Conservation (phyloP, 1,284 basidiomycete genomes). For the Moniliophthora roreri region DNA sequence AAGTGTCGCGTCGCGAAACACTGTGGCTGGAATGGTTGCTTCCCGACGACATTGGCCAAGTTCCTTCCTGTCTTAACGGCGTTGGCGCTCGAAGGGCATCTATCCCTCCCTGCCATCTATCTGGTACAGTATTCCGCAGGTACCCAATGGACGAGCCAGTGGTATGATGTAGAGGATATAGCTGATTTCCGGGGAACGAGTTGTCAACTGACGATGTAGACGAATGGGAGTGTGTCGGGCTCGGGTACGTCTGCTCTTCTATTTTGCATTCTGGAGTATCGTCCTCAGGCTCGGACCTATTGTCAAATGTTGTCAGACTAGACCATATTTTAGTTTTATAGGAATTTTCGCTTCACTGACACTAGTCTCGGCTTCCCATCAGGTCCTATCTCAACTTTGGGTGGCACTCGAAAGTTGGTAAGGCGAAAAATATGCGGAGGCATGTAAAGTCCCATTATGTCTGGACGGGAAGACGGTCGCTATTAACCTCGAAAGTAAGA, state of each 20-base stretch:
- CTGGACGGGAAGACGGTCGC: conserved; percentile 58
- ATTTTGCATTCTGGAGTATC: conserved; percentile 42
- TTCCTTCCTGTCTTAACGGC: conserved; percentile 10
- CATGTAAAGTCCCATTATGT: conserved; percentile 67
- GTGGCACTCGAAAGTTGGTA: conserved; percentile 73
- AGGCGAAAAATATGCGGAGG: conserved; percentile 67
- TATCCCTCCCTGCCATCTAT: conserved; percentile 13
- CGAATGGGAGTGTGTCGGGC: conserved; percentile 35
- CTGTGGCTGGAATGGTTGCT: conserved; percentile 23
- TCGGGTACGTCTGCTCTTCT: conserved; percentile 40
- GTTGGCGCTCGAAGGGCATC: conserved; percentile 19
- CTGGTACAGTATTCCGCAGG: conserved; percentile 5
- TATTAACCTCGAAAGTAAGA: conserved; percentile 27
- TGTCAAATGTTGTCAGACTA: conserved; percentile 3
- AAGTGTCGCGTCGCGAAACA: conserved; percentile 31
- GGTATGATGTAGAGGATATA: conserved; percentile 29
- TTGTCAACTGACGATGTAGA: conserved; percentile 31
- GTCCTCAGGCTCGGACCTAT: conserved; percentile 45
- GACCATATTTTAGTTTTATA: no score
- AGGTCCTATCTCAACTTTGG: conserved; percentile 62
- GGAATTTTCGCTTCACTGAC: conserved; percentile 49
- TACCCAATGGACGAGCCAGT: conserved; percentile 21
- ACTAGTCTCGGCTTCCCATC: conserved; percentile 58
- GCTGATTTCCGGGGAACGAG: conserved; percentile 29
- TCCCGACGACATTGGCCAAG: conserved; percentile 21